A percentile compares a stretch with the other conserved stretches of the same genome.
phyloP scores from a whole-genome alignment of 139 green algal genomes.

The Asterochloris sp. region DNA sequence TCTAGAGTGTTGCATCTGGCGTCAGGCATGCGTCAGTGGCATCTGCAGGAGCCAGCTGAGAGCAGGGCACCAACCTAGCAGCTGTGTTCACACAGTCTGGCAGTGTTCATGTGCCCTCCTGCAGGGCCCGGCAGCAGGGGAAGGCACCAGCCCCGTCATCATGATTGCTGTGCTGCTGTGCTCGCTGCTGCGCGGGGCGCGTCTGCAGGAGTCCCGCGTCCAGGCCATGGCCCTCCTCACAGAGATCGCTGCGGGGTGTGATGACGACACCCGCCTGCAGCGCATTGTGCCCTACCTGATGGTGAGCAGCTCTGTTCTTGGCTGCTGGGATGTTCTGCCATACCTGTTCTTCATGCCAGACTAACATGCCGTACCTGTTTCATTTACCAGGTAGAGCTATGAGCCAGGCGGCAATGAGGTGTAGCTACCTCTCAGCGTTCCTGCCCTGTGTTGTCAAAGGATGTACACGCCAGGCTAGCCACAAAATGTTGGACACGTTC shows the following conservation, averaged over 20 bases:
- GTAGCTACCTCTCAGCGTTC: too few species aligned
- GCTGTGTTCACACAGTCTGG: not conserved
- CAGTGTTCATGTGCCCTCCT: not conserved
- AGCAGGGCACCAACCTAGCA: too few species aligned
- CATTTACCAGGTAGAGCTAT: too few species aligned
- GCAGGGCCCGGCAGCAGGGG: not conserved
- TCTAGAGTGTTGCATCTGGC: too few species aligned
- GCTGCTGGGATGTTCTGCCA: constrained; percentile 31
- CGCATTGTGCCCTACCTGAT: constrained; percentile 82
- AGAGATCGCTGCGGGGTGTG: constrained; percentile 39
- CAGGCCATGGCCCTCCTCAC: constrained; percentile 62
- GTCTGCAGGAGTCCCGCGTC: constrained; percentile 59
- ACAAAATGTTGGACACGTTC: too few species aligned
- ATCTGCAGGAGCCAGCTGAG: too few species aligned
- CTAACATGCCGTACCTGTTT: too few species aligned
- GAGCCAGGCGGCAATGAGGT: too few species aligned
- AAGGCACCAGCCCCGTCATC: constrained; percentile 40
- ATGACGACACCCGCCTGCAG: constrained; percentile 82
- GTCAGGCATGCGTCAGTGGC: too few species aligned
- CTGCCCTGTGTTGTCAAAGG: too few species aligned
- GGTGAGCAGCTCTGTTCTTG: constrained; percentile 28
- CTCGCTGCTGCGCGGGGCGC: constrained; percentile 65
- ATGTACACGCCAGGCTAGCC: too few species aligned
- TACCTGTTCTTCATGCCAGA: too few species aligned
- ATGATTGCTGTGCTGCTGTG: constrained; percentile 82